Base-by-base conservation (phyloP, 768 basidiomycete species). In the Crepidotus variabilis region DNA sequence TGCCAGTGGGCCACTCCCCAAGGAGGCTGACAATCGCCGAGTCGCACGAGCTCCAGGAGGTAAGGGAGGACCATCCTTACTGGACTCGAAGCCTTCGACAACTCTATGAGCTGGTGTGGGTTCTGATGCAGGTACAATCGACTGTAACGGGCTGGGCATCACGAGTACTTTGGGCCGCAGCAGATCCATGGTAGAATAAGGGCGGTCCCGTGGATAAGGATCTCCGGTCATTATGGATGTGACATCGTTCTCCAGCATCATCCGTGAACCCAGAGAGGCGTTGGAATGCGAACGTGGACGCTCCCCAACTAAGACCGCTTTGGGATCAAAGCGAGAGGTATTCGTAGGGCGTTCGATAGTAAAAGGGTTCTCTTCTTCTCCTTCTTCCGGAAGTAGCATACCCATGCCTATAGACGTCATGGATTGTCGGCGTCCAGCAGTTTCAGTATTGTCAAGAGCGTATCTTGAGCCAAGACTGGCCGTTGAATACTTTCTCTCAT, bases 91-190 rank as follows among this genome's bases (percentile, higher is more conserved):
- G 8, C 86, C 87, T 49, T 82, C 82, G 48, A 77, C 73, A 32
- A 76, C 63, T 39, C 67, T 71, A 2, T 65, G 65, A 43, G 63
- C 60, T 14, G 76, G 57, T 46, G 74, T 64, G n/a, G 74, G 67
- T 16, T 75, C 60, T 20, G 71, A 60, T 23, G 69, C 59, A 35
- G 69, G 63, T 16, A 74, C 65, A 16, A 71, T 64, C 51, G 77
- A 72, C 63, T 94, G 90, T 35, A 96, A 74, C 1, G 92, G 91
- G 58, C 88, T 89, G 9, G 94, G 94, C 94, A 97, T 96, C 59
- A 97, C 85, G 47, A 97, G 85, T n/a, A 94, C 80, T 69, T 94
- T 94, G 1, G 94, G 94, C 20, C 94, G 81, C 62, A 96, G 77
- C 46, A 96, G 75, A 32, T 94, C 90, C 55, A 87, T 61, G 11